Base-by-base conservation (phyloP, 2,329 filamentous ascomycete genomes). In the Pestalotiopsis sp. region DNA sequence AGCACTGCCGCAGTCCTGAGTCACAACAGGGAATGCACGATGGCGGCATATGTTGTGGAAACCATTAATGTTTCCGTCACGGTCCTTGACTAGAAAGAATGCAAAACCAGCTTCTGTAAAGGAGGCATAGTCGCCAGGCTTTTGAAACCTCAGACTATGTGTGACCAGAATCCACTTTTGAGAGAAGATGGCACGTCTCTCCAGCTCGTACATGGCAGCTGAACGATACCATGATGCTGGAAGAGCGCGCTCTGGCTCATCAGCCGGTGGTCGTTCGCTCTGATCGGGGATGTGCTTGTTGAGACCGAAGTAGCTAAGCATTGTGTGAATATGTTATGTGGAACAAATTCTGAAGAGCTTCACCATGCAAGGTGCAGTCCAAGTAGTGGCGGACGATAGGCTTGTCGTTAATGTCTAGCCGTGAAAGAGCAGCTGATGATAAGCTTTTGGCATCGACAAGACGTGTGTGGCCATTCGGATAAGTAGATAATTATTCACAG, bases 41-140 rank as follows among this genome's bases (percentile, higher is more conserved):
- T 90, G 89, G 2, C 88, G 80, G 77, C 89, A 90, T 41, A 90
- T 82, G 73, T 90, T 90, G 79, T 90, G 89, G 75, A 90, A 90
- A 13, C 57, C 57, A 59, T 59, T 59, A 25, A 59, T 59, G 17
- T 59, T 59, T 12, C 3, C 25, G 7, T 59, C 57, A 36, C 57
- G 57, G 27, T 59, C 57, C 25, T 4, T 59, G 25, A 59, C 12
- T 0, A 59, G 57, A 27, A 59, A 59, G 17, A 59, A 59, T 0
- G 57, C 31, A 36, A 59, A 59, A 2, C 57, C 57, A 13, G 57
- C 57, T 27, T 59, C 57, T 7, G 23, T 59, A 11, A 59, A 59
- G 23, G 57, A 27, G 17, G 31, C 57, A 36, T 59, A 59, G 9
- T 59, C 57, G 57, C 57, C 57, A 14, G 57, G 9, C 25, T 59